Evolutionary conservation across 202 grass and related monocot species (phyloP).

Genomic region (Miscanthus sacchariflorus): DNA sequence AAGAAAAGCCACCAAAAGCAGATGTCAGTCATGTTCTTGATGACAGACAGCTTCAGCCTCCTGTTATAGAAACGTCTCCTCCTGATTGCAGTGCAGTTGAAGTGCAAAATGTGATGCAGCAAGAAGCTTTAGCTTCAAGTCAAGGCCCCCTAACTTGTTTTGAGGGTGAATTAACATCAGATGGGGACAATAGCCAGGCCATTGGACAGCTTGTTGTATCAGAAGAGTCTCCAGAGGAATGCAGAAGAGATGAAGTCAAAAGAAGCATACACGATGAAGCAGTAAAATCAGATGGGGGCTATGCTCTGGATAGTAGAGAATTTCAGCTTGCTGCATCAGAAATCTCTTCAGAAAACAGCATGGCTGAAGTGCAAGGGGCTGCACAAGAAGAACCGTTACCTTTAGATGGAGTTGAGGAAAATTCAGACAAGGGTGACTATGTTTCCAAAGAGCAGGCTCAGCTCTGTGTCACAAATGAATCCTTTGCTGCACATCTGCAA

Average conservation of each 20-base stretch:
- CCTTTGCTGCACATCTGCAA: slow-evolving; percentile 18
- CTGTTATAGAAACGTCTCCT: slow-evolving; percentile 35
- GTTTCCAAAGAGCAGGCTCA: slow-evolving; percentile 40
- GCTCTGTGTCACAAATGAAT: slow-evolving; percentile 15
- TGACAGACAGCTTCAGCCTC: slow-evolving; percentile 5
- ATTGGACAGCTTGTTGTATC: slow-evolving; percentile 32
- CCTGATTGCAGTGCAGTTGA: slow-evolving; percentile 43
- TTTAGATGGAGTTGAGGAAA: slow-evolving; percentile 33
- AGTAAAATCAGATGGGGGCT: slow-evolving; percentile 3
- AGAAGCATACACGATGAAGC: slow-evolving; percentile 35
- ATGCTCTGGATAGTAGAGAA: slow-evolving; percentile 9
- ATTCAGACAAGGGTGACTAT: slow-evolving; percentile 21
- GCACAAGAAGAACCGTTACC: neutral
- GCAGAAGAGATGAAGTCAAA: slow-evolving; percentile 30
- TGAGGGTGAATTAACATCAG: slow-evolving; percentile 20
- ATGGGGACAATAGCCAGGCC: neutral
- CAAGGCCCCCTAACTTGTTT: neutral
- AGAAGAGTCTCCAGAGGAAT: slow-evolving; percentile 32
- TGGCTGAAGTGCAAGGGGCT: slow-evolving; percentile 27
- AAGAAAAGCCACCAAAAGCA: slow-evolving; percentile 38
- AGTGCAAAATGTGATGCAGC: slow-evolving; percentile 20
- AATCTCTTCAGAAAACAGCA: slow-evolving; percentile 27
- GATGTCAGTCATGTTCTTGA: neutral
- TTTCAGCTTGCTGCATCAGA: slow-evolving; percentile 43
- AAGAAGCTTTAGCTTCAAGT: slow-evolving; percentile 9